Percentiles rank a stretch among this genome's conserved stretches.
Conservation (phyloP, 78 protist species). For the Guillardia theta region DNA sequence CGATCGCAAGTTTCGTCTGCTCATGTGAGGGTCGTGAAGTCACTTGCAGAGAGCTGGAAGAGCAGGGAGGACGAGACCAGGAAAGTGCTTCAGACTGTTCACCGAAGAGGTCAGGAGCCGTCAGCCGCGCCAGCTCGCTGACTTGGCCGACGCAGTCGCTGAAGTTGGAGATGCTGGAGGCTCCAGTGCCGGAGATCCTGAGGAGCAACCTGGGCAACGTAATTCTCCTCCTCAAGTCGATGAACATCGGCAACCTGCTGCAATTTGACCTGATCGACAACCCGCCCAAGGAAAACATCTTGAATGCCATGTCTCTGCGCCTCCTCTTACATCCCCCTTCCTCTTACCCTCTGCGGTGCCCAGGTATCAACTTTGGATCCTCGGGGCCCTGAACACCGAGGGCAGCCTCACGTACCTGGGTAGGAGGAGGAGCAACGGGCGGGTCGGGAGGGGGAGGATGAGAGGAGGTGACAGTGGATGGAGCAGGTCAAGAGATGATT, state of each 20-base stretch:
- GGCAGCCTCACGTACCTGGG: constrained; percentile 94
- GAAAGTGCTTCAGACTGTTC: constrained; percentile 81
- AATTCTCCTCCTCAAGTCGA: constrained; percentile 91
- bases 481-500: not conserved
- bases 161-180: constrained; percentile 68
- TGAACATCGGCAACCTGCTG: constrained; percentile 89
- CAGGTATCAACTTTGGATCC: constrained; percentile 87
- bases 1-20: not conserved
- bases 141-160: not conserved
- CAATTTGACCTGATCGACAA: constrained; percentile 98
- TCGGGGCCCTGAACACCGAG: constrained; percentile 94
- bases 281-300: constrained; percentile 94
- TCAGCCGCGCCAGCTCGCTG: not conserved
- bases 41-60: not conserved
- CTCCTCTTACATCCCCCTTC: not conserved
- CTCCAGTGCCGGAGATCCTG: constrained; percentile 94
- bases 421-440: too few relatives aligned
- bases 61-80: not conserved
- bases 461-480: too few relatives aligned
- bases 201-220: constrained; percentile 91
- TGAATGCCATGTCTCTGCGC: constrained; percentile 72
- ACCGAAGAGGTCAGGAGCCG: constrained; percentile 58
- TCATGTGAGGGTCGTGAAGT: not conserved
- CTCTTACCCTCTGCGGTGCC: not conserved
- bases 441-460: too few relatives aligned